Percentiles rank a stretch among this genome's conserved stretches.
These are phyloP conservation scores for Rhizophagus prolifer DNA, from an alignment of 192 early-diverging fungal genomes.

Conservation along the genomic window DNA sequence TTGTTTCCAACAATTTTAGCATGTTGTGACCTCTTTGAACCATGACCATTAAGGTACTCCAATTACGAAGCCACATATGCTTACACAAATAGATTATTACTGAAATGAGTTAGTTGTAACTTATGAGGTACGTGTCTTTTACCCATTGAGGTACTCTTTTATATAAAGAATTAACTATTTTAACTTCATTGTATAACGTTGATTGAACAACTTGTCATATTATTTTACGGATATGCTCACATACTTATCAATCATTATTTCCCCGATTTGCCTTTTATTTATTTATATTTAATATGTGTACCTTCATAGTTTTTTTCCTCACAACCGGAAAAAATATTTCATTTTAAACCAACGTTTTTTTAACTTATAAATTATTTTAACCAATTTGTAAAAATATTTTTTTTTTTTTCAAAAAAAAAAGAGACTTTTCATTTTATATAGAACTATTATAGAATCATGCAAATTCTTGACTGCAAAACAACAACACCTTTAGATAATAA, in stretches of 20 bases:
- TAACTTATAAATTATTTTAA: no score
- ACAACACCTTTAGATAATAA: conserved; percentile 1
- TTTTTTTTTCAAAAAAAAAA: neutral
- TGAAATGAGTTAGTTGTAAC: neutral
- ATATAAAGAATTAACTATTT: neutral
- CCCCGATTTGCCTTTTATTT: neutral
- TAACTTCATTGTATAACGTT: no score
- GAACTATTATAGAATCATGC: neutral
- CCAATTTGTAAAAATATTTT: neutral
- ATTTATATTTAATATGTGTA: neutral
- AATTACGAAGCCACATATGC: no score
- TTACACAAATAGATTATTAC: no score
- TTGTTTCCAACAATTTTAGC: no score
- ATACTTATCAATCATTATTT: no score
- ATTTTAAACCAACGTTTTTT: no score
- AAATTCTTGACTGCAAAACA: neutral
- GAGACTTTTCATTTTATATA: neutral
- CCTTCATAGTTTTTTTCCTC: neutral
- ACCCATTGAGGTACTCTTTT: neutral
- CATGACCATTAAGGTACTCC: no score
- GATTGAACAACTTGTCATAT: no score
- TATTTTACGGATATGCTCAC: no score
- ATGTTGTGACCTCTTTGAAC: no score
- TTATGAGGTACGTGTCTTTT: neutral
- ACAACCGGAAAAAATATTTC: no score